phyloP scores from a whole-genome alignment of 129 eudicot species.

The Erigeron canadensis region DNA sequence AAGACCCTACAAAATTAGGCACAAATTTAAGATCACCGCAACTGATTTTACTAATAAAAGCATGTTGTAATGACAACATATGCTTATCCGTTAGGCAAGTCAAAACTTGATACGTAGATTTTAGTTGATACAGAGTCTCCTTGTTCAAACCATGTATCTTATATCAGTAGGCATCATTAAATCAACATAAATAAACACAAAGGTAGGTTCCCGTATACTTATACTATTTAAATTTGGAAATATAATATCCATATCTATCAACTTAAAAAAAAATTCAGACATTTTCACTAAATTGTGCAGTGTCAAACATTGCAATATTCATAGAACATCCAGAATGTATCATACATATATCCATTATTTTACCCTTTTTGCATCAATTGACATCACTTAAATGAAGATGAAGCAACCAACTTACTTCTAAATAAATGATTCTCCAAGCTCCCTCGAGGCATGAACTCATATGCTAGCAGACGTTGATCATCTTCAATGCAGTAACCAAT shows the following conservation, averaged over 20 bases:
- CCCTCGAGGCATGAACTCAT: conserved; percentile 97
- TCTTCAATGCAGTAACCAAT: conserved; percentile 98
- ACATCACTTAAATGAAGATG: neutral
- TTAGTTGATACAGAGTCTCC: neutral
- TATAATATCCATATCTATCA: neutral
- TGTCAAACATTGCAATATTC: neutral
- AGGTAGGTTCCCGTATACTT: neutral
- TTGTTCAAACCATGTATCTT: too few relatives aligned
- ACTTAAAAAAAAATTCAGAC: neutral
- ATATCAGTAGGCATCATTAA: neutral
- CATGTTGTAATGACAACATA: neutral
- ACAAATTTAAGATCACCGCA: neutral
- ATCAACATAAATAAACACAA: neutral
- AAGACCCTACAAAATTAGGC: conserved; percentile 54
- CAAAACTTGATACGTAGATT: neutral
- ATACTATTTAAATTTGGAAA: neutral
- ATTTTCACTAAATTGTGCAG: neutral
- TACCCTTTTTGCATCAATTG: neutral
- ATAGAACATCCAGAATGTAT: neutral
- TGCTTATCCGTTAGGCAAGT: neutral
- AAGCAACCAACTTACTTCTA: conserved; percentile 61
- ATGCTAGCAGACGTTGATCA: conserved; percentile 89
- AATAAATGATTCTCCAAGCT: conserved; percentile 95
- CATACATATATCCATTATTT: neutral
- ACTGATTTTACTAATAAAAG: neutral